Evolutionary conservation across 805 yeast species (phyloP), one percentile per base, ranked within the genome.

Genomic region (Zygotorulaspora sp.): DNA sequence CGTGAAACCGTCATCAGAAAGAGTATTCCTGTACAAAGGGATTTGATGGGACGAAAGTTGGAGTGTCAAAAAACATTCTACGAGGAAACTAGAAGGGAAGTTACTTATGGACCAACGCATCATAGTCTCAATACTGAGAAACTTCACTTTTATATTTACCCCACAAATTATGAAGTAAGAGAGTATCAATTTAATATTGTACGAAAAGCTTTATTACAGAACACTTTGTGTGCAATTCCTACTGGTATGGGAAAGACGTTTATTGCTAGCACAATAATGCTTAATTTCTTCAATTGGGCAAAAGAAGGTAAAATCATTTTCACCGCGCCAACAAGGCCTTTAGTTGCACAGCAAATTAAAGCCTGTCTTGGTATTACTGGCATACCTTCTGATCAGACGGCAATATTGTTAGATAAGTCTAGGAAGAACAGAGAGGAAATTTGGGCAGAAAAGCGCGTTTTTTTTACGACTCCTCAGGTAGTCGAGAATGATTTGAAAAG

Each of bases 161-260:
- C 99, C 0, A 78, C 87, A 1, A 90, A 92, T 53, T 75, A 76
- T 46, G 83, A 84, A 43, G 69, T 82, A 0, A 75, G 99, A 56
- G 95, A 87, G 43, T 92, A 94, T 57, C 99, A 92, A 63, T 78
- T 71, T 54, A 80, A 80, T 47, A 88, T 92, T 38, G 86, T 88
- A 2, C 67, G 70, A 31, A 74, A 77, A 40, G 80, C 96, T 0
- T 65, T 92, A 24, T 78, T 74, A 51, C 70, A 78, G 44, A 92
- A 92, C 54, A 58, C 82, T 3, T 66, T 92, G 16, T 90, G 95
- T 55, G 95, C 97, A 0, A 74, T 92, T 11, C 99, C 99, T 1
- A 92, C 99, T 0, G 99, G 99, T 48, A 69, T 89, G 58, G 99
- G 99, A 26, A 92, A 92, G 63, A 92, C 99, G 0, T 87, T 92